phyloP scores from a whole-genome alignment of 768 basidiomycete genomes.

The Astraeus odoratus region DNA sequence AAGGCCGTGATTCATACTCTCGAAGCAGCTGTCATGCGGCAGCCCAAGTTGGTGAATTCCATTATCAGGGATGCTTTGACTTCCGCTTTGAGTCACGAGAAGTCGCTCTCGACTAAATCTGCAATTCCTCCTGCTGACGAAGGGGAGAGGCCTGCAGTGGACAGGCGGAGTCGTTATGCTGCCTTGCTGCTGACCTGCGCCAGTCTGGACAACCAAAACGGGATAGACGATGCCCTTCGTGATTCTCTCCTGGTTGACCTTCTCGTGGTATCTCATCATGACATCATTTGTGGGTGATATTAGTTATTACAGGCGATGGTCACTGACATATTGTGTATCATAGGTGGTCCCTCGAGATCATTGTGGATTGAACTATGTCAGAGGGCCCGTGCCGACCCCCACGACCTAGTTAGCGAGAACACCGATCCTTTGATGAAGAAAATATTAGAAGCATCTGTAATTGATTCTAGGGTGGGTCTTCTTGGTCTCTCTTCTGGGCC shows the following conservation, averaged over 20 bases:
- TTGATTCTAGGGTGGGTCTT: constrained; percentile 40
- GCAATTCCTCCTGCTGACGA: constrained; percentile 22
- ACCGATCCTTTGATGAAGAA: constrained; percentile 43
- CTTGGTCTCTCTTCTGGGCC: not conserved
- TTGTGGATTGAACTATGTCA: constrained; percentile 81
- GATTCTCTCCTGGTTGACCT: constrained; percentile 47
- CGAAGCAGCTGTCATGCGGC: constrained; percentile 26
- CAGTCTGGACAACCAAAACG: constrained; percentile 32
- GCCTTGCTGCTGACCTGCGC: constrained; percentile 47
- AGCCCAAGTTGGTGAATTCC: constrained; percentile 43
- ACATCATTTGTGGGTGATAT: constrained; percentile 43
- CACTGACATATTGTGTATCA: not conserved
- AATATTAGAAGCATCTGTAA: constrained; percentile 41
- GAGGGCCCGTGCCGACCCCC: constrained; percentile 60
- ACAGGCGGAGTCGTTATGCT: constrained; percentile 47
- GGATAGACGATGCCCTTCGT: constrained; percentile 31
- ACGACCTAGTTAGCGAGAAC: constrained; percentile 45
- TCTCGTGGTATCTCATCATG: constrained; percentile 71
- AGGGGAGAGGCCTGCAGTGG: constrained; percentile 35
- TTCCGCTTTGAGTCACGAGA: constrained; percentile 38
- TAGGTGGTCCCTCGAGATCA: constrained; percentile 14
- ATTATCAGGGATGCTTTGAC: constrained; percentile 58
- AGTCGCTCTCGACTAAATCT: constrained; percentile 18
- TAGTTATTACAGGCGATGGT: not conserved
- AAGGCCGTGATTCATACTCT: constrained; percentile 40